Evolutionary conservation across 305 asterid genomes (phyloP), one percentile per base, ranked within the genome.

Genomic region (Fraxinus platypoda): DNA sequence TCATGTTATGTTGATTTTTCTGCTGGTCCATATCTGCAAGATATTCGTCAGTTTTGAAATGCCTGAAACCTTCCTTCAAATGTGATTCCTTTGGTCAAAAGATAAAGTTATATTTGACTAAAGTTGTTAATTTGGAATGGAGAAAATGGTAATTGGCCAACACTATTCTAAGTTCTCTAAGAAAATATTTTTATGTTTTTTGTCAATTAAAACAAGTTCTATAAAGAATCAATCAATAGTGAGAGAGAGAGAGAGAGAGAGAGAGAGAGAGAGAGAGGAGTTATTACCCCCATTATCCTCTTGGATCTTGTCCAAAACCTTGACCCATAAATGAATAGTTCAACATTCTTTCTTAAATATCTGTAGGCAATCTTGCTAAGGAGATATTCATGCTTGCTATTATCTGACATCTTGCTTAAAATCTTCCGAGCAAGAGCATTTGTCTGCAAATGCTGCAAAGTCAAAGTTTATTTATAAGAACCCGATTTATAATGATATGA

Each of bases 1-100:
- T 75, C 59, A 28, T 76, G 68, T 13, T 76, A 76, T 25, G 66
- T 41, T 46, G 34, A 37, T 76, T 76, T 1, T 76, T 52, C 79
- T 76, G 35, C 35, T 25, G 26, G 41, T 38, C 12, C 66, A 75
- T 75, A 13, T 38, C 66, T 1, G 11, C 68, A 43, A 46, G 64
- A 41, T 43, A 9, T 28, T 46, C 34, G 17, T 71, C 0, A 19
- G 43, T 31, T 71, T 30, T 71, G 75, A 71, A 68, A 71, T 17
- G 1, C 26, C 75, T 71, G 41, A 17, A 64, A 64, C 73, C 31
- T 64, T 64, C 41, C 41, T 68, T 68, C 19, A 28, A 11, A 11
- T 2, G 8, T 0, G 38, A 26, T 68, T 12, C 74, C 74, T 70
- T 70, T 70, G 75, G 75, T 37, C 75, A 70, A 13, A 28, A 28